Percentiles rank a stretch among this genome's conserved stretches.
These are phyloP conservation scores for Candida insectalens DNA, from an alignment of 805 yeast genomes.

Conservation along the genomic window DNA sequence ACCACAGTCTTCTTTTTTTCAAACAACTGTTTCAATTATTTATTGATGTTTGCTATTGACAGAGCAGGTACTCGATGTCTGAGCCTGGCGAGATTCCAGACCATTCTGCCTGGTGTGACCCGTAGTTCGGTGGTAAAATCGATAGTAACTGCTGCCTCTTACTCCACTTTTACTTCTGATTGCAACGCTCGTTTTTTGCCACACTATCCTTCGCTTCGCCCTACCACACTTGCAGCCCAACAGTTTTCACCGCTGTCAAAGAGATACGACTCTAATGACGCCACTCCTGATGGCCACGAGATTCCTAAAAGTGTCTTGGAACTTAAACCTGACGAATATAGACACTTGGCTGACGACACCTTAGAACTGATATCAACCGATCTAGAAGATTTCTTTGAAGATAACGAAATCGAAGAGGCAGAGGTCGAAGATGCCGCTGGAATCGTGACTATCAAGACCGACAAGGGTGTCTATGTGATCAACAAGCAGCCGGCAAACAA, in stretches of 20 bases:
- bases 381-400: conserved; percentile 59
- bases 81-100: too few relatives aligned
- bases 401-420: conserved; percentile 30
- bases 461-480: conserved; percentile 78
- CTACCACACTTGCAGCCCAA: not conserved
- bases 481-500: conserved; percentile 97
- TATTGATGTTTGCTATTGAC: too few relatives aligned
- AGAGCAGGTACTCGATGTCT: too few relatives aligned
- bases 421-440: conserved; percentile 74
- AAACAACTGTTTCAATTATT: too few relatives aligned
- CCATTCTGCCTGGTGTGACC: too few relatives aligned
- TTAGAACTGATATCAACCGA: conserved; percentile 60
- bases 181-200: too few relatives aligned
- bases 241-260: not conserved
- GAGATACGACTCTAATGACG: conserved; percentile 18
- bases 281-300: conserved; percentile 42
- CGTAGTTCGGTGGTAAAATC: too few relatives aligned
- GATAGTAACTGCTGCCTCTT: too few relatives aligned
- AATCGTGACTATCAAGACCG: conserved; percentile 68
- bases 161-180: too few relatives aligned
- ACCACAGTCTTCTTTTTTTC: too few relatives aligned
- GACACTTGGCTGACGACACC: conserved; percentile 52
- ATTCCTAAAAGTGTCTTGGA: conserved; percentile 43
- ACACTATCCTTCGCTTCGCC: too few relatives aligned
- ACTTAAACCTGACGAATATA: conserved; percentile 47